These are phyloP conservation scores for Ormosia emarginata DNA, from an alignment of 306 rosid genomes.

Conservation along the genomic window DNA sequence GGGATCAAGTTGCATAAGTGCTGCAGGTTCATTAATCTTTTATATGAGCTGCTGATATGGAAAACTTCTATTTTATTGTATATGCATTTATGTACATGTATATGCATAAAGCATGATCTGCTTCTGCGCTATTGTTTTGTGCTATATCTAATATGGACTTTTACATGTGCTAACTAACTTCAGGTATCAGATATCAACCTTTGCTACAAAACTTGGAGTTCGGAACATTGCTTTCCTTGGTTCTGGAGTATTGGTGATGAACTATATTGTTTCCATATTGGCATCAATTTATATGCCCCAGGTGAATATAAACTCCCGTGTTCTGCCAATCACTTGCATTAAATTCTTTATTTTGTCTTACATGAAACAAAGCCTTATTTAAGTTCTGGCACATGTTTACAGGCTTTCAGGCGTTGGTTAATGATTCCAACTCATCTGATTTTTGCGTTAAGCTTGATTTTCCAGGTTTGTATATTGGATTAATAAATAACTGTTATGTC, in stretches of 20 bases:
- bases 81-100: neutral
- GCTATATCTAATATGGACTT: neutral
- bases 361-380: neutral
- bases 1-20: neutral
- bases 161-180: conserved; percentile 1
- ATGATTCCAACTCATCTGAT: conserved; percentile 58
- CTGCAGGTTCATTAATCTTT: neutral
- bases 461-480: conserved; percentile 52
- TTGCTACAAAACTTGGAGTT: conserved; percentile 74
- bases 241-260: conserved; percentile 64
- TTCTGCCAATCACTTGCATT: neutral
- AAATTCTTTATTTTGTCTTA: neutral
- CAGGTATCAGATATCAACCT: conserved; percentile 74
- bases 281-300: conserved; percentile 57
- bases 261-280: conserved; percentile 55
- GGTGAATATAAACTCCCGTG: conserved; percentile 30
- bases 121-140: neutral
- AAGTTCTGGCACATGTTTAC: conserved; percentile 19
- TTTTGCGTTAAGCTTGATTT: conserved; percentile 53
- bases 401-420: conserved; percentile 65
- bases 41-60: neutral
- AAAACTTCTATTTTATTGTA: neutral
- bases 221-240: conserved; percentile 69
- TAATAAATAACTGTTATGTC: neutral
- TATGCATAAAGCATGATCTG: neutral